phyloP scores from a whole-genome alignment of 805 yeast species.

The Wickerhamomyces bovis region DNA sequence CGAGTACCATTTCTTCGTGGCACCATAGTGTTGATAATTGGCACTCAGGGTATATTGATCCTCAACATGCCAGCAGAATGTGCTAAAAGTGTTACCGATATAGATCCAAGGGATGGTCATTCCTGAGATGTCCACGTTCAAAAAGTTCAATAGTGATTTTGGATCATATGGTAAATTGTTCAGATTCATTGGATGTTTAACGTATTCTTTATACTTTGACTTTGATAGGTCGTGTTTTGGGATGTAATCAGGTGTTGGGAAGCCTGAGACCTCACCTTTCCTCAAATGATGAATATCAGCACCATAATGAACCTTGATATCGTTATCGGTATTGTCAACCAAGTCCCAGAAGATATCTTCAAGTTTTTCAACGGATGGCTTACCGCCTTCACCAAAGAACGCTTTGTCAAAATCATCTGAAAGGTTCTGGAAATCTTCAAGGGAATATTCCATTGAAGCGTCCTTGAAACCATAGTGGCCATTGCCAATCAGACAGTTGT shows the following conservation, averaged over 20 bases:
- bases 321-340: slow-evolving; percentile 33
- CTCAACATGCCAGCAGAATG: slow-evolving; percentile 96
- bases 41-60: slow-evolving; percentile 91
- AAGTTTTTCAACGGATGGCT: slow-evolving; percentile 36
- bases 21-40: slow-evolving; percentile 87
- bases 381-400: slow-evolving; percentile 30
- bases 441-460: slow-evolving; percentile 44
- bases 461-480: slow-evolving; percentile 89
- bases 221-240: slow-evolving; percentile 18
- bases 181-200: slow-evolving; percentile 68
- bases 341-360: slow-evolving; percentile 69
- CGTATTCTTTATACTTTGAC: slow-evolving; percentile 30
- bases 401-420: slow-evolving; percentile 44
- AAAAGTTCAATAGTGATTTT: slow-evolving; percentile 63
- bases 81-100: slow-evolving; percentile 81
- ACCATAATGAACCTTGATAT: slow-evolving; percentile 68
- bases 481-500: slow-evolving; percentile 76
- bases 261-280: slow-evolving; percentile 68
- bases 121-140: slow-evolving; percentile 71
- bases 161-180: slow-evolving; percentile 63
- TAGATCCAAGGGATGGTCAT: slow-evolving; percentile 96
- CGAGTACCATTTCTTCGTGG: slow-evolving; percentile 90
- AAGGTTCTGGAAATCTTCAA: slow-evolving; percentile 53
- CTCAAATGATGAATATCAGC: slow-evolving; percentile 71
- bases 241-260: slow-evolving; percentile 46